These are phyloP conservation scores for Metarhizium rileyi DNA, from an alignment of 2,329 filamentous ascomycete genomes.

Conservation along the genomic window DNA sequence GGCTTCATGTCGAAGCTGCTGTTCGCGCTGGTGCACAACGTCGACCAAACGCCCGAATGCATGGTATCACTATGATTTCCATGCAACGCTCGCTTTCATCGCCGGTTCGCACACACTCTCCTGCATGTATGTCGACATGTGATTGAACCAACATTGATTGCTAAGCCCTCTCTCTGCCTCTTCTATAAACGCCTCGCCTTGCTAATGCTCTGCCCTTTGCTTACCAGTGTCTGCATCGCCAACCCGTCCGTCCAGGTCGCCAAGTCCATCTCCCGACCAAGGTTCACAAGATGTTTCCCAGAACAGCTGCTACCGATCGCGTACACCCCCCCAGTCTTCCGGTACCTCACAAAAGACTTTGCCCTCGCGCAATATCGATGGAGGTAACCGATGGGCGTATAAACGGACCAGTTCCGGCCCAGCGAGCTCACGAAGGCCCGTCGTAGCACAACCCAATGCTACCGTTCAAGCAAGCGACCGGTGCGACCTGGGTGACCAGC, in stretches of 20 bases:
- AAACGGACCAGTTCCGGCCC: slow-evolving; percentile 26
- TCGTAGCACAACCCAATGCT: slow-evolving; percentile 35
- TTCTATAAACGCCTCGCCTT: slow-evolving; percentile 5
- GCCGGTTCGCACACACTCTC: slow-evolving; percentile 47
- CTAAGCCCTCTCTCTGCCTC: neutral
- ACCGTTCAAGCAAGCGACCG: slow-evolving; percentile 20
- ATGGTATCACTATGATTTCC: slow-evolving; percentile 48
- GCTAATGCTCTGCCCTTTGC: slow-evolving; percentile 18
- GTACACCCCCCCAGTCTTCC: slow-evolving; percentile 42
- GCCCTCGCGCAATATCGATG: slow-evolving; percentile 34
- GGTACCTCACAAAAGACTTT: slow-evolving; percentile 31
- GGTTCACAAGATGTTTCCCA: slow-evolving; percentile 30
- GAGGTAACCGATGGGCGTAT: slow-evolving; percentile 29
- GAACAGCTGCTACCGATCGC: slow-evolving; percentile 41
- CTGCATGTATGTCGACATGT: slow-evolving; percentile 44
- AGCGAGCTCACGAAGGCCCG: slow-evolving; percentile 35
- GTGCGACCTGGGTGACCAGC: slow-evolving; percentile 16
- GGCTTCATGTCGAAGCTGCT: slow-evolving; percentile 18
- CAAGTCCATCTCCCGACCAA: slow-evolving; percentile 44
- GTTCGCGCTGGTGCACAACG: slow-evolving; percentile 23
- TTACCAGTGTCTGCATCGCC: slow-evolving; percentile 24
- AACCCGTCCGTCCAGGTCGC: slow-evolving; percentile 36
- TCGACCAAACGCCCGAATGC: slow-evolving; percentile 18
- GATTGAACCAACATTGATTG: neutral
- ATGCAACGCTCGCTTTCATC: slow-evolving; percentile 55